Conservation (phyloP, 306 rosid genomes). For the Corylus heterophylla region DNA sequence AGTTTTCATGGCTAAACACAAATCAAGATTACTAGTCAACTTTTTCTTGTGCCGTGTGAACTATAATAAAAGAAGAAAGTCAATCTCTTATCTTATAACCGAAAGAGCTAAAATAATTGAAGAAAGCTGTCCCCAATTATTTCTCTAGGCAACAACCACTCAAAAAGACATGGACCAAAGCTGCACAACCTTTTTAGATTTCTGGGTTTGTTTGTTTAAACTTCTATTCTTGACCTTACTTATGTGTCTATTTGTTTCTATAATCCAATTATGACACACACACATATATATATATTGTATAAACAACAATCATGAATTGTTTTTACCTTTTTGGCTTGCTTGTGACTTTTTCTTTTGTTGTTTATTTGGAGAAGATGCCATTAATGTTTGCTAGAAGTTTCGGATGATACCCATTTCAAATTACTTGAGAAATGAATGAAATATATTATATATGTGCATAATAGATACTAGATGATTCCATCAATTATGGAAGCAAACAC, state of each 20-base stretch:
- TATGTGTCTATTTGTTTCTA: not conserved
- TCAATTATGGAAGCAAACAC: not conserved
- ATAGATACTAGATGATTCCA: not conserved
- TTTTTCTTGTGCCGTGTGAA: constrained; percentile 14
- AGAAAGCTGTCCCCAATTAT: constrained; percentile 47
- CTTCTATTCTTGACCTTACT: constrained; percentile 4
- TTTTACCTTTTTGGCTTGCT: not conserved
- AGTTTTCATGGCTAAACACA: not conserved
- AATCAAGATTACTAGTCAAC: constrained; percentile 11
- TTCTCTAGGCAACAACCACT: constrained; percentile 22
- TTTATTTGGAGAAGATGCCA: not conserved
- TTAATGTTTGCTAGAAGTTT: not conserved
- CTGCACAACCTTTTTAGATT: constrained; percentile 18
- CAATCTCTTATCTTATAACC: constrained; percentile 32
- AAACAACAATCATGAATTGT: not conserved
- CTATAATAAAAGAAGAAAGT: constrained; percentile 22
- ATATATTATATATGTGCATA: too few species aligned
- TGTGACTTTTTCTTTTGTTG: not conserved
- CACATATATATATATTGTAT: not conserved
- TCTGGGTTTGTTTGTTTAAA: constrained; percentile 9
- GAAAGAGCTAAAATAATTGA: constrained; percentile 33
- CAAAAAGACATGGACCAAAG: constrained; percentile 27
- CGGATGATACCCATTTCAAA: not conserved
- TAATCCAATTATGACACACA: not conserved
- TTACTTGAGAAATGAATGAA: not conserved